These are phyloP conservation scores for Lachancea mirantina DNA, from an alignment of 805 yeast genomes.

Conservation along the genomic window DNA sequence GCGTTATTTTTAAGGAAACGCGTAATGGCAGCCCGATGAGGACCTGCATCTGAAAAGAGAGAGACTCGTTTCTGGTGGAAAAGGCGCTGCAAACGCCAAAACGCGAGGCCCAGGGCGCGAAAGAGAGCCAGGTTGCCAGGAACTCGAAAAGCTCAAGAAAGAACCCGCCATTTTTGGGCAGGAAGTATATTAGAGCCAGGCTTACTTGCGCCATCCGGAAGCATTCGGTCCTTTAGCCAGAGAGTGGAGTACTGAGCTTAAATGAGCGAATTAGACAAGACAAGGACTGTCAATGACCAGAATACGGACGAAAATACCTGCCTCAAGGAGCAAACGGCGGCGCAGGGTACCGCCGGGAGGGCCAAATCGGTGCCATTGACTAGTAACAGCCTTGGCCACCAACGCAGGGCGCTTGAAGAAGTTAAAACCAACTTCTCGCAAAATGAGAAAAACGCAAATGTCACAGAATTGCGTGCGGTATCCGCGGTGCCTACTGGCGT, in stretches of 20 bases:
- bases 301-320: slow-evolving; percentile 7
- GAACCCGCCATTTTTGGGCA: not conserved
- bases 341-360: slow-evolving; percentile 1
- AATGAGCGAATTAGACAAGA: slow-evolving; percentile 7
- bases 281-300: slow-evolving; percentile 3
- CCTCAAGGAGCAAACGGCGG: not conserved
- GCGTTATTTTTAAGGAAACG: too few relatives aligned
- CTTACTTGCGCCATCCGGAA: not conserved
- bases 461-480: not conserved
- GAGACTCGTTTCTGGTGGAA: not conserved
- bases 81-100: slow-evolving; percentile 4
- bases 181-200: not conserved
- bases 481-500: not conserved
- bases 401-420: slow-evolving; percentile 8
- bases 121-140: not conserved
- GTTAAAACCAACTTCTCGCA: slow-evolving; percentile 5
- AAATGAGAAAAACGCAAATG: slow-evolving; percentile 1
- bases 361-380: slow-evolving; percentile 6
- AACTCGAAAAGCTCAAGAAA: too few relatives aligned
- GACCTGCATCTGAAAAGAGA: too few relatives aligned
- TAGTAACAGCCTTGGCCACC: slow-evolving; percentile 2
- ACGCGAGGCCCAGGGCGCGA: slow-evolving; percentile 2
- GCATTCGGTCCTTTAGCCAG: too few relatives aligned
- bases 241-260: too few relatives aligned
- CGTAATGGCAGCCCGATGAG: too few relatives aligned